These are phyloP conservation scores for Pyrus bretschneideri DNA, from an alignment of 306 rosid species.

Conservation along the genomic window DNA sequence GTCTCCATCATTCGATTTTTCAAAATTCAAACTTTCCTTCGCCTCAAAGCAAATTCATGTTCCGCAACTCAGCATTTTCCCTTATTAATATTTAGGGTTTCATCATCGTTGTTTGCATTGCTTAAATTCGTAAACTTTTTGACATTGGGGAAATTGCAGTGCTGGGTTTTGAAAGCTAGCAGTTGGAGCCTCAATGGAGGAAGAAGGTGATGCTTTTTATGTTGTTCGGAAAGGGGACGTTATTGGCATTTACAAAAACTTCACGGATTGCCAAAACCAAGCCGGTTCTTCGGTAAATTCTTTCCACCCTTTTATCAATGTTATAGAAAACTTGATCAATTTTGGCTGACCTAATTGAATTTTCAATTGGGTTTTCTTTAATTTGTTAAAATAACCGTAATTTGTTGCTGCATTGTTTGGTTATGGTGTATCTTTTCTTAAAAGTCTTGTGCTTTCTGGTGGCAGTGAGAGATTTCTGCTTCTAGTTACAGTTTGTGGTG, in stretches of 20 bases:
- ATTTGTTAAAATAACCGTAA: background rate
- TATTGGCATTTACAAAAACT: slow-evolving; percentile 64
- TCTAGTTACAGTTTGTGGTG: background rate
- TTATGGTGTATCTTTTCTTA: background rate
- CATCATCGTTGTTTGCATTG: background rate
- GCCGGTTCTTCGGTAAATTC: slow-evolving; percentile 40
- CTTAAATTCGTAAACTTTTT: background rate
- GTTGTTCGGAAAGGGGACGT: slow-evolving; percentile 69
- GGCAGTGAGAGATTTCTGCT: background rate
- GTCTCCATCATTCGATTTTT: too few species aligned
- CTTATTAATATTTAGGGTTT: background rate
- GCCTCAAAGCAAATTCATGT: background rate
- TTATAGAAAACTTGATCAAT: background rate
- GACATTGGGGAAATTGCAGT: slow-evolving; percentile 9
- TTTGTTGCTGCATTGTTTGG: slow-evolving; percentile 1
- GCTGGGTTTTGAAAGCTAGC: background rate
- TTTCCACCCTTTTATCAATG: background rate
- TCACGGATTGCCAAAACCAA: slow-evolving; percentile 45
- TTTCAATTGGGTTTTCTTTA: background rate
- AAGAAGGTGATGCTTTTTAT: slow-evolving; percentile 62
- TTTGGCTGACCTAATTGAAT: background rate
- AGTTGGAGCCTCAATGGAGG: slow-evolving; percentile 45
- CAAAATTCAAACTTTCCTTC: background rate
- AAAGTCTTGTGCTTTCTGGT: background rate
- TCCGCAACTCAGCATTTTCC: background rate